Evolutionary conservation across 306 rosid genomes (phyloP).

Genomic region (Crotalaria pallida): DNA sequence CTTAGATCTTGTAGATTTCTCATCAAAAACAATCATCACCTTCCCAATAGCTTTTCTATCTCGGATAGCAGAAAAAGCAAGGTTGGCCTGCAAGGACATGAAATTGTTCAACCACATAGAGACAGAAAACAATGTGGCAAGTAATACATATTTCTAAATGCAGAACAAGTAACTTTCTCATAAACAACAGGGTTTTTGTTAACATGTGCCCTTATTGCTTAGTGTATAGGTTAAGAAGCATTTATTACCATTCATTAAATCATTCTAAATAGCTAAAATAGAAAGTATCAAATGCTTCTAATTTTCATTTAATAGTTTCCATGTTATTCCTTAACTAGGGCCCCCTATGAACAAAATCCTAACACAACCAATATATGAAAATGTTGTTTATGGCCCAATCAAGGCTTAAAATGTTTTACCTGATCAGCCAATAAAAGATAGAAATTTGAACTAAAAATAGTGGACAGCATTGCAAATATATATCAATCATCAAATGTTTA

Average conservation of each 20-base stretch:
- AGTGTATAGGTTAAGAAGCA: neutral
- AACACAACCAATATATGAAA: neutral
- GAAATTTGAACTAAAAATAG: neutral
- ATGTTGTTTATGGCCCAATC: neutral
- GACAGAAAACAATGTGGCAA: neutral
- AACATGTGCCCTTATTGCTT: neutral
- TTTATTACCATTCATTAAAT: neutral
- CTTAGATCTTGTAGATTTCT: conserved; percentile 47
- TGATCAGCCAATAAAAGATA: neutral
- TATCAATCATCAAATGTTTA: neutral
- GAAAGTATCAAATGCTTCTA: neutral
- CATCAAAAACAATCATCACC: conserved; percentile 75
- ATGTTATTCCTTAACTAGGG: neutral
- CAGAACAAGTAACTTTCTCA: neutral
- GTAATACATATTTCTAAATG: neutral
- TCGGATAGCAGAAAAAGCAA: conserved; percentile 73
- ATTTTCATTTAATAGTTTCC: too few species aligned
- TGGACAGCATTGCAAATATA: neutral
- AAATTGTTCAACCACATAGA: conserved; percentile 3
- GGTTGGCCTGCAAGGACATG: conserved; percentile 66
- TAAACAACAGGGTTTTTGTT: neutral
- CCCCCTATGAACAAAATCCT: neutral
- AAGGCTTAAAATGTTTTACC: neutral
- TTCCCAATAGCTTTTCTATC: conserved; percentile 88
- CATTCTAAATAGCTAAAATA: neutral